A percentile compares a stretch with the other conserved stretches of the same genome.
Evolutionary conservation across 1,139 yeast genomes (phyloP).

Genomic region (Yamadazyma conglobata): DNA sequence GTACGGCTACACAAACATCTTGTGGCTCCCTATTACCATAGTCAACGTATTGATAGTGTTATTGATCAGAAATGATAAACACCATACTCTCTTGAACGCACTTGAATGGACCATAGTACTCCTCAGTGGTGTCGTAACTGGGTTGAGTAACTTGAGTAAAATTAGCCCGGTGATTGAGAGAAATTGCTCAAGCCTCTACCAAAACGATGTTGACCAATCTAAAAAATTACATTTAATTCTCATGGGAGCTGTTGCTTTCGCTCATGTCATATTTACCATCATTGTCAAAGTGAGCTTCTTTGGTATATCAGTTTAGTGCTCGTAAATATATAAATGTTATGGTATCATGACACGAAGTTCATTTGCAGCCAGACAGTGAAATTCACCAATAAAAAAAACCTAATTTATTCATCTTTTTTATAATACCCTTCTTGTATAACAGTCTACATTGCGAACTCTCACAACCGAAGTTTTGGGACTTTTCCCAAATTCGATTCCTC

Average conservation of each 20-base stretch:
- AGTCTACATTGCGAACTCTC: too few relatives aligned
- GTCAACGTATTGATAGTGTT: slow-evolving; percentile 49
- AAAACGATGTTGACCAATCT: slow-evolving; percentile 22
- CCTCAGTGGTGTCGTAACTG: slow-evolving; percentile 46
- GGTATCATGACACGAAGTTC: too few relatives aligned
- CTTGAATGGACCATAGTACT: slow-evolving; percentile 48
- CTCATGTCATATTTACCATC: slow-evolving; percentile 43
- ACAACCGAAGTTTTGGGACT: too few relatives aligned
- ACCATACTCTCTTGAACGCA: slow-evolving; percentile 30
- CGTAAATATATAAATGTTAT: too few relatives aligned
- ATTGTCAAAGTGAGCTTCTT: slow-evolving; percentile 50
- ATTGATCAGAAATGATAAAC: slow-evolving; percentile 35
- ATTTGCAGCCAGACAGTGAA: too few relatives aligned
- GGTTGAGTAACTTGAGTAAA: slow-evolving; percentile 43
- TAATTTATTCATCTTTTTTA: too few relatives aligned
- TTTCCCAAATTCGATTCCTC: too few relatives aligned
- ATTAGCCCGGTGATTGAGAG: slow-evolving; percentile 39
- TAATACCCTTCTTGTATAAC: too few relatives aligned
- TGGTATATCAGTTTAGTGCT: slow-evolving; percentile 23
- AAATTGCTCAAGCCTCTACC: slow-evolving; percentile 29
- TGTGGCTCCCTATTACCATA: slow-evolving; percentile 77
- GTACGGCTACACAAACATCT: slow-evolving; percentile 74
- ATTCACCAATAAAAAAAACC: too few relatives aligned
- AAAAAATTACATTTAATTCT: slow-evolving; percentile 19
- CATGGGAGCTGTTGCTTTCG: slow-evolving; percentile 28